Percentiles rank a stretch among this genome's conserved stretches.
These are phyloP conservation scores for Phoenix dactylifera DNA, from an alignment of 176 grass and related monocot species.

Conservation along the genomic window DNA sequence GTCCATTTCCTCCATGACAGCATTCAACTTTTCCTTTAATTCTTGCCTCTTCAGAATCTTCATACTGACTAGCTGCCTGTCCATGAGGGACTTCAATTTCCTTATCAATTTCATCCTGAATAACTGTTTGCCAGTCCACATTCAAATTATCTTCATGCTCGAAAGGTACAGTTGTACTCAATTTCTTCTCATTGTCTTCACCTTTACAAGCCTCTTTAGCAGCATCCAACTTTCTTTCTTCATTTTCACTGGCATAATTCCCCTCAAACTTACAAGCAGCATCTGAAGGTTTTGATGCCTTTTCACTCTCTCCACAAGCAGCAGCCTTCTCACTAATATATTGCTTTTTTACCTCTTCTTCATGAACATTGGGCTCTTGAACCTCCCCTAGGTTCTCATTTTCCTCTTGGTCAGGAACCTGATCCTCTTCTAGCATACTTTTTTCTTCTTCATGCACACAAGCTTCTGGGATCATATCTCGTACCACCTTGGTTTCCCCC, in stretches of 20 bases:
- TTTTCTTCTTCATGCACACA: slow-evolving; percentile 16
- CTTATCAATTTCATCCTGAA: slow-evolving; percentile 22
- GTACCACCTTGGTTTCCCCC: slow-evolving; percentile 8
- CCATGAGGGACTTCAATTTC: slow-evolving; percentile 17
- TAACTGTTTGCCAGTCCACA: slow-evolving; percentile 20
- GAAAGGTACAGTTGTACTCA: background rate
- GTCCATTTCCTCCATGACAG: slow-evolving; percentile 17
- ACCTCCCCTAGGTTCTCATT: slow-evolving; percentile 10
- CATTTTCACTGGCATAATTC: slow-evolving; percentile 8
- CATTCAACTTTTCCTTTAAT: slow-evolving; percentile 25
- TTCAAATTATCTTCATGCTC: slow-evolving; percentile 1
- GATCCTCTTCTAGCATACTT: slow-evolving; percentile 14
- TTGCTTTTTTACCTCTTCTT: slow-evolving; percentile 28
- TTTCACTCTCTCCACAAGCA: slow-evolving; percentile 15
- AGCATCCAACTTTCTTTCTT: slow-evolving; percentile 22
- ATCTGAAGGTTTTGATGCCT: slow-evolving; percentile 17
- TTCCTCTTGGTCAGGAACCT: slow-evolving; percentile 24
- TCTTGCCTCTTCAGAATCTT: slow-evolving; percentile 21
- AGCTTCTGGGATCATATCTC: slow-evolving; percentile 18
- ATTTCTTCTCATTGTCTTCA: slow-evolving; percentile 24
- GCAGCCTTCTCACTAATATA: slow-evolving; percentile 15
- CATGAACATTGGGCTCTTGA: slow-evolving; percentile 20
- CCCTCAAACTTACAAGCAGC: slow-evolving; percentile 15
- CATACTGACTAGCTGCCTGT: slow-evolving; percentile 16
- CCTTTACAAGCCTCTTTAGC: slow-evolving; percentile 14